Evolutionary conservation across 2,329 filamentous ascomycete genomes (phyloP), one percentile per base, ranked within the genome.

Genomic region (Xylaria hypoxylon): DNA sequence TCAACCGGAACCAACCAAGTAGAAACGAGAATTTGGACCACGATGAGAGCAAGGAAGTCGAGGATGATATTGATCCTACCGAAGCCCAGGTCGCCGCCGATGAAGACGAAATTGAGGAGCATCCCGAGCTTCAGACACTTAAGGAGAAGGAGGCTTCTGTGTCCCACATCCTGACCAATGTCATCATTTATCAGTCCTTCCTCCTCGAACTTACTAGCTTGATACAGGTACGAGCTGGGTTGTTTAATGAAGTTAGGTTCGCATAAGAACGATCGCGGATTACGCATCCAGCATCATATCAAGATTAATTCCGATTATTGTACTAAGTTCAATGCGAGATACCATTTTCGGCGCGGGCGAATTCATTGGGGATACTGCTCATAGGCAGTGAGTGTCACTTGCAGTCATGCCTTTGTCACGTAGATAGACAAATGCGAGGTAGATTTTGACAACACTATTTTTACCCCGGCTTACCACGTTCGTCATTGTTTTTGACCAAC

Each of bases 111-210:
- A 68, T 75, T n/a, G 71, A 71, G 55, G 67, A 71, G 28, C 66
- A 73, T 53, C 58, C 67, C 10, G 77, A 77, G 52, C 72, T 72
- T 5, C 73, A 71, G 26, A 73, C 69, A 13, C 65, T 69, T 2
- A 76, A 75, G 31, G 76, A 79, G 5, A 80, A 78, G 55, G 84
- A 83, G 10, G 90, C 89, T 7, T 92, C 90, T 7, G 87, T 96
- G 4, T 93, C 90, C 45, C 92, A 95, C 76, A 82, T 95, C 11
- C 81, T 96, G 68, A 95, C 92, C 5, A 96, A 95, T 76, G 87
- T 91, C 45, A 87, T 95, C 64, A 87, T 95, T 57, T 82, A 94
- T 64, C 92, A 96, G 77, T 91, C 92, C 40, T 96, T 96, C 76
- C 79, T 95, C 56, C 84, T 95, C 56, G 92, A 96, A 78, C 78